Evolutionary conservation across 345 rosid species (phyloP), one percentile per base, ranked within the genome.

Genomic region (Moringa oleifera): DNA sequence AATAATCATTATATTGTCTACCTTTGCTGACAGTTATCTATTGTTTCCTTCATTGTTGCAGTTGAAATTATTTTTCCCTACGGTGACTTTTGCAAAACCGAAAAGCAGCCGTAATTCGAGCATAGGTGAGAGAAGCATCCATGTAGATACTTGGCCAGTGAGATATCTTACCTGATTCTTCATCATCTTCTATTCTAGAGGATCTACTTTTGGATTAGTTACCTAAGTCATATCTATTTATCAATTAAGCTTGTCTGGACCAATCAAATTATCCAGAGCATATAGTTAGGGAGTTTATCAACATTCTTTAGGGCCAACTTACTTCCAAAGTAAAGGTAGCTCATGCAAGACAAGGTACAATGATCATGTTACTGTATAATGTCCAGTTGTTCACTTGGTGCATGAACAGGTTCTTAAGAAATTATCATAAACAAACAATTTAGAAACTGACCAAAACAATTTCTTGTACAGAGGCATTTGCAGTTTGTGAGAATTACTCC

Each of bases 31-130:
- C 20, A 51, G 54, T 20, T 51, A 21, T 5, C 33, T 18, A n/a
- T 52, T 53, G 23, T 51, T 52, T 17, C n/a, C 8, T 69, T 69
- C 53, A 51, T 57, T 62, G 51, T 58, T 81, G 83, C 86, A 94
- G 97, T 81, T 88, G 61, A 90, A 90, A 77, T 67, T 94, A 77
- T 86, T 86, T 71, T 94, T 90, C 76, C 97, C 99, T 24, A 75
- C 76, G 5, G 96, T 94, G 62, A 90, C 97, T 62, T 94, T 94
- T 71, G 95, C 97, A 10, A 90, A 94, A 83, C 97, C 99, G 22
- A 90, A 88, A 80, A 90, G 97, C 79, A 94, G 99, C 81, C 96
- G 97, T 41, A 94, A 94, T 81, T 94, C 99, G 31, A 94, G 97
- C 77, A 94, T 94, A 81, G 99, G 97, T 90, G 77, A 77, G 71